Evolutionary conservation across 352 stramenopile genomes (phyloP).

Genomic region (Bremia lactucae): DNA sequence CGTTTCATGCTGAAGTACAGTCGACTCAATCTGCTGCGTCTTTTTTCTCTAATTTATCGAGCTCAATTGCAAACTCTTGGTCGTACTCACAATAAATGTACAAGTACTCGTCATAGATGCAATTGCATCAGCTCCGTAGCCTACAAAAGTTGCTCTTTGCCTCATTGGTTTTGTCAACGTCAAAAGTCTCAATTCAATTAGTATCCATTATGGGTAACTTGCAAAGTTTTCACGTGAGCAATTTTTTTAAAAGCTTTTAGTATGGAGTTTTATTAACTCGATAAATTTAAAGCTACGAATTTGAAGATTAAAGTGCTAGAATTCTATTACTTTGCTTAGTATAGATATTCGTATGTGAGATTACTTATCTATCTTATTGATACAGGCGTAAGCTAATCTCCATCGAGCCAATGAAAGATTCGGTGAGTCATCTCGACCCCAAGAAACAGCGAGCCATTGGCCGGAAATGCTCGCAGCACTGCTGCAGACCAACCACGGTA

Average conservation of each 20-base stretch:
- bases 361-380: too few species aligned
- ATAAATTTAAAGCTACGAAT: conserved; percentile 2
- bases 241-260: too few species aligned
- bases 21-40: conserved; percentile 14
- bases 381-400: too few species aligned
- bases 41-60: conserved; percentile 49
- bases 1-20: conserved; percentile 14
- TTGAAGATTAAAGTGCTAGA: background rate
- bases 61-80: conserved; percentile 47
- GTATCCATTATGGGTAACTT: too few species aligned
- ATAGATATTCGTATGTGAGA: too few species aligned
- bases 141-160: conserved; percentile 17
- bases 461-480: conserved; percentile 77
- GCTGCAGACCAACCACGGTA: conserved; percentile 82
- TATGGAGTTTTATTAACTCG: conserved; percentile 4
- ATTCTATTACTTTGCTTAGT: background rate
- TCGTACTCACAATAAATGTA: conserved; percentile 70
- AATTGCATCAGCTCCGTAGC: conserved; percentile 33
- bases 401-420: conserved; percentile 53
- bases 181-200: too few species aligned
- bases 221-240: too few species aligned
- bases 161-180: too few species aligned
- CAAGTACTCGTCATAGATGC: conserved; percentile 68
- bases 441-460: conserved; percentile 83
- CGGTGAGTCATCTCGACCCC: conserved; percentile 84